Conservation (phyloP, 371 early-diverging fungal species). For the Apophysomyces ossiformis region DNA sequence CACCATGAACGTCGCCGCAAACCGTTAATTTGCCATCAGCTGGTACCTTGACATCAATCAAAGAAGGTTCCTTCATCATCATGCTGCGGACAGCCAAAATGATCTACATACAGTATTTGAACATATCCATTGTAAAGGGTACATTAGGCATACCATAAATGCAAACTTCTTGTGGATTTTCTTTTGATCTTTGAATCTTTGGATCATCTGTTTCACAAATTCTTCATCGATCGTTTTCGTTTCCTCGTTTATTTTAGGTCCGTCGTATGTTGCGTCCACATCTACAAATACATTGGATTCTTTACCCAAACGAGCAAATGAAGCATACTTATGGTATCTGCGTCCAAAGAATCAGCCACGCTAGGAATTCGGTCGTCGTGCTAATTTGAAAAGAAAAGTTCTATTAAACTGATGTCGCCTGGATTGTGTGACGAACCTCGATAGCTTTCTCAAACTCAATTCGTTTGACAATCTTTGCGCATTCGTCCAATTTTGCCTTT, state of each 20-base stretch:
- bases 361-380: slow-evolving; percentile 48
- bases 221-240: slow-evolving; percentile 66
- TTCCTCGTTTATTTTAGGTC: slow-evolving; percentile 63
- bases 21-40: slow-evolving; percentile 79
- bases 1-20: slow-evolving; percentile 98
- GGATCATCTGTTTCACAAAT: slow-evolving; percentile 80
- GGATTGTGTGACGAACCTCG: slow-evolving; percentile 55
- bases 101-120: slow-evolving; percentile 51
- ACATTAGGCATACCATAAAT: slow-evolving; percentile 56
- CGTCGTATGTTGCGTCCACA: slow-evolving; percentile 77
- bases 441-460: slow-evolving; percentile 96
- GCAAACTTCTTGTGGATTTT: slow-evolving; percentile 90
- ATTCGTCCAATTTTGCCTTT: slow-evolving; percentile 72
- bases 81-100: slow-evolving; percentile 73
- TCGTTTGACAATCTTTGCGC: slow-evolving; percentile 87
- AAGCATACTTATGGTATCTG: slow-evolving; percentile 50
- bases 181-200: slow-evolving; percentile 86
- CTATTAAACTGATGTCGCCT: neutral
- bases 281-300: slow-evolving; percentile 35
- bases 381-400: slow-evolving; percentile 19
- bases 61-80: slow-evolving; percentile 73
- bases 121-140: neutral
- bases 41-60: slow-evolving; percentile 88
- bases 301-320: neutral
- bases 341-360: slow-evolving; percentile 54